Base-by-base conservation (phyloP, 2,329 filamentous ascomycete genomes). In the Cytospora piceae region DNA sequence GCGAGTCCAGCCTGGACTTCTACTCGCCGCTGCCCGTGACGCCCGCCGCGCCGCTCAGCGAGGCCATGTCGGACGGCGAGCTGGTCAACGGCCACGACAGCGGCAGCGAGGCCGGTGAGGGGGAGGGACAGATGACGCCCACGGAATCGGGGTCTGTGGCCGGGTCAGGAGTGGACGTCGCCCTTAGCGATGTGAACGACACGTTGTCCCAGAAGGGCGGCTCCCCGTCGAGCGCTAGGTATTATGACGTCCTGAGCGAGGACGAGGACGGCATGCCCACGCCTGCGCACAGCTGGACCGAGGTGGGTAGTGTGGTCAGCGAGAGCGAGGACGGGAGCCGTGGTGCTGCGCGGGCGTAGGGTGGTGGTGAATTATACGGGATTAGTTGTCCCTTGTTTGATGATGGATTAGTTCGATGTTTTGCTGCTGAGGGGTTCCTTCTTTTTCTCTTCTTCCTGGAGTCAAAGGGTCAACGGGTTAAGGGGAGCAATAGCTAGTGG, bases 301-400 rank as follows among this genome's bases (percentile, higher is more conserved):
- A 90, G 72, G 82, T 90, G 17, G 87, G 85, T 66, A 89, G 87
- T 68, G 82, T 86, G 15, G 77, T 88, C 31, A 88, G 86, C 72
- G 84, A 87, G 73, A 83, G 76, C 69, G 83, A 86, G 58, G 74
- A 72, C n/a, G 73, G 75, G 27, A 32, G 46, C 12, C 73, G 67
- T 51, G 61, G 71, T 6, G 75, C 73, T 14, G 71, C 72, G n/a
- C 78, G 74, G 42, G 74, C 76, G 55, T 79, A 72, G 69, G 29
- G 12, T 15, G 49, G 0, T 24, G 46, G n/a, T 37, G n/a, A 54
- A 24, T 64, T 54, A 60, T 17, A 51, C 37, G 51, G 42, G 58
- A 20, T 54, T 11, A 27, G 24, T 53, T 54, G 17, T 39, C 20
- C 17, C n/a, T n/a, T 56, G 54, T 20, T 37, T 55, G 5, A 20